phyloP scores from a whole-genome alignment of 331 rosid species.

The Telfairia occidentalis region DNA sequence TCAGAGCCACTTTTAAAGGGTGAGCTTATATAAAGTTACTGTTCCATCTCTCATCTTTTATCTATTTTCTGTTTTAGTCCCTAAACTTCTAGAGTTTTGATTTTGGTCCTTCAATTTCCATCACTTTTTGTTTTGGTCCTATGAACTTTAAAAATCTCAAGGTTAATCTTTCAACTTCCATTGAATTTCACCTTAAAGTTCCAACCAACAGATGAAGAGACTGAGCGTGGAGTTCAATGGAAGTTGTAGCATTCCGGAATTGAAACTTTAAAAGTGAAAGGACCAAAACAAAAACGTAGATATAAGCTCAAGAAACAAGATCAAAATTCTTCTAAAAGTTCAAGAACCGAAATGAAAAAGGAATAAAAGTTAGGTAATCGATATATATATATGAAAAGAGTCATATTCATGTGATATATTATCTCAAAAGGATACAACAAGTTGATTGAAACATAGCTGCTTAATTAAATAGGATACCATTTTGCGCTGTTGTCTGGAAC shows the following conservation, averaged over 20 bases:
- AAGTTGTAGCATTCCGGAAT: neutral
- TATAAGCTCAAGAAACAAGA: too few species aligned
- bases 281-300: neutral
- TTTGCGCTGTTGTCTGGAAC: constrained; percentile 79
- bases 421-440: neutral
- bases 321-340: too few species aligned
- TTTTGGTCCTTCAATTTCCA: neutral
- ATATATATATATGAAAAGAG: too few species aligned
- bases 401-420: neutral
- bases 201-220: neutral
- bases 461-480: constrained; percentile 24
- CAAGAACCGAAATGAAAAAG: too few species aligned
- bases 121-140: neutral
- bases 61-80: neutral
- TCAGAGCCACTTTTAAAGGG: constrained; percentile 44
- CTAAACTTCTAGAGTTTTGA: neutral
- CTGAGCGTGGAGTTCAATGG: neutral
- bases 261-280: neutral
- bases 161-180: neutral
- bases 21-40: neutral
- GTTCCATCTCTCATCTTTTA: neutral
- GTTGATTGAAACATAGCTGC: neutral
- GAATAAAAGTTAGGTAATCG: too few species aligned
- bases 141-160: neutral
- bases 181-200: neutral